phyloP scores from a whole-genome alignment of 1,284 basidiomycete genomes.

The Acaromyces ingoldii region DNA sequence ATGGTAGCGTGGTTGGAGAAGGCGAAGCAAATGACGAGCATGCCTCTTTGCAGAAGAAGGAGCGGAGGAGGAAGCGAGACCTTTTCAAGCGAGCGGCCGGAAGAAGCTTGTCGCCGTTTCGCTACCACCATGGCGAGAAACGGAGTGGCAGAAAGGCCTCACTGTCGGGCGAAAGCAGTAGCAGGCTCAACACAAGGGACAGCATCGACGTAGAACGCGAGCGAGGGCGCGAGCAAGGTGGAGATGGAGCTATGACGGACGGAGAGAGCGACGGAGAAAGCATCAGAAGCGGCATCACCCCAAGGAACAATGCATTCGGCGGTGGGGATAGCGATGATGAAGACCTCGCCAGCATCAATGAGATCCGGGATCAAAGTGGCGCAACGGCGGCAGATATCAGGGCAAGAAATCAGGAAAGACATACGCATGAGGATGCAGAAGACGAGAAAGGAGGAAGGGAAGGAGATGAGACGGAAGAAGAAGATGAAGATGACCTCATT shows the following conservation, averaged over 20 bases:
- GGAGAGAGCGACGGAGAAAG: slow-evolving; percentile 30
- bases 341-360: slow-evolving; percentile 12
- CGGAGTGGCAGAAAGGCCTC: too few relatives aligned
- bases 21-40: slow-evolving; percentile 4
- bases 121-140: slow-evolving; percentile 1
- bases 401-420: not conserved
- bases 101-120: not conserved
- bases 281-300: slow-evolving; percentile 19
- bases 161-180: slow-evolving; percentile 2
- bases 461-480: not conserved
- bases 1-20: not conserved
- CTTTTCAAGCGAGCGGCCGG: not conserved
- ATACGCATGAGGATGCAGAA: not conserved
- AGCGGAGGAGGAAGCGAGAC: not conserved
- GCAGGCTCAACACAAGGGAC: not conserved
- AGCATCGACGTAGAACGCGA: slow-evolving; percentile 6
- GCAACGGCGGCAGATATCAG: not conserved
- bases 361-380: not conserved
- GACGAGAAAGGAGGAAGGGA: not conserved
- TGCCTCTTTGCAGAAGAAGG: slow-evolving; percentile 2
- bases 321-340: slow-evolving; percentile 7
- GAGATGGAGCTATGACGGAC: too few relatives aligned
- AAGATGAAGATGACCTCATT: slow-evolving; percentile 21
- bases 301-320: slow-evolving; percentile 32
- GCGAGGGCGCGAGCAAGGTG: not conserved